Evolutionary conservation across 345 rosid species (phyloP), one percentile per base, ranked within the genome.

Genomic region (Brassica carinata): DNA sequence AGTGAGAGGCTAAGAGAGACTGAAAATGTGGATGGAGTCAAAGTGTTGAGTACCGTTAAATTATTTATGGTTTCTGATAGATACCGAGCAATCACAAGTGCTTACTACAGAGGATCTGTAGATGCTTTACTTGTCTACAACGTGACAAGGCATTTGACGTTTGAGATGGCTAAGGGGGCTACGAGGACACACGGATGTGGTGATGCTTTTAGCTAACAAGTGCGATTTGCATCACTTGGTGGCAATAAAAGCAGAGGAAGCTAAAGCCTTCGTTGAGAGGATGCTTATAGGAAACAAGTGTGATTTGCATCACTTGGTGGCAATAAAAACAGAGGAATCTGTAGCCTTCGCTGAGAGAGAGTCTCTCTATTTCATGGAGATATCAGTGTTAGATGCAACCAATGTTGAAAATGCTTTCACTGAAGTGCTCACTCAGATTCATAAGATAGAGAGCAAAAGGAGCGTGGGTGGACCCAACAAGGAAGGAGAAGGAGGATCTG

Each of bases 151-250:
- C 90, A 87, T 5, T 82, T 87, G 0, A 89, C 90, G 0, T 89
- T 87, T 53, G 90, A 89, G 92, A 78, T 89, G 92, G 92, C 45
- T 87, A 75, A 84, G 77, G 80, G 92, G 87, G 62, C 84, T 89
- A 67, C 62, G 89, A 18, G 89, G 79, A 61, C 92, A 89, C 77
- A 89, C 90, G 0, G 92, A 89, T 13, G 92, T 89, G 69, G 88
- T 89, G 11, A 89, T 89, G 89, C 86, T 89, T n/a, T 87, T 89
- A 10, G 92, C 90, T 10, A 89, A 89, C 89, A 89, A 89, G 83
- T 81, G 87, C 19, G 92, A 89, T 77, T 45, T 87, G 72, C 89
- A 23, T 23, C 26, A 23, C 26, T 23, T 23, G 26, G 26, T 23
- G 26, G 26, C 26, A 23, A 23, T 23, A 23, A 23, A 23, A 23